Percentiles rank a stretch among this genome's conserved stretches.
Evolutionary conservation across 2,329 filamentous ascomycete genomes (phyloP).

Genomic region (Drechslerella coelobrocha): DNA sequence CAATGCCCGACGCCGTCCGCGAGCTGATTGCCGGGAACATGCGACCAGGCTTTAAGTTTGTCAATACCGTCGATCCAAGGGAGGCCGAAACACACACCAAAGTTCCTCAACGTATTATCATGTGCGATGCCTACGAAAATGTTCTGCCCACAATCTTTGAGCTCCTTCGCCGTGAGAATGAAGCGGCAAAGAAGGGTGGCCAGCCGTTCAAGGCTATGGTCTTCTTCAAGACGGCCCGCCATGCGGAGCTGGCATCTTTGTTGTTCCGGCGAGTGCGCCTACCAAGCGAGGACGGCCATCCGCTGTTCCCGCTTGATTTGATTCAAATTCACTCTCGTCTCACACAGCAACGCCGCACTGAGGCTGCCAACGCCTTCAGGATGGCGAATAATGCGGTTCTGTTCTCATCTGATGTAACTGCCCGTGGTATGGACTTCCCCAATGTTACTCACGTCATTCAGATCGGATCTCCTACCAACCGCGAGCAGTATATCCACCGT

Average conservation of each 20-base stretch:
- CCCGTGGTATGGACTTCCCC: slow-evolving; percentile 83
- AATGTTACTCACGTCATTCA: slow-evolving; percentile 81
- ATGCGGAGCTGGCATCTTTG: slow-evolving; percentile 63
- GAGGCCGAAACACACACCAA: slow-evolving; percentile 84
- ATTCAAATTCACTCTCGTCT: slow-evolving; percentile 81
- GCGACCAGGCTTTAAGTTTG: slow-evolving; percentile 82
- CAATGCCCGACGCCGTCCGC: slow-evolving; percentile 83
- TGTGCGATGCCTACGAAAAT: slow-evolving; percentile 74
- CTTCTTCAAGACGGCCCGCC: slow-evolving; percentile 74
- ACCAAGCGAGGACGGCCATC: slow-evolving; percentile 38
- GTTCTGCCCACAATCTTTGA: slow-evolving; percentile 78
- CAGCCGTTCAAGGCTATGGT: slow-evolving; percentile 93
- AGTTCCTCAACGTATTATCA: slow-evolving; percentile 79
- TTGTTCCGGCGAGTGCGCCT: slow-evolving; percentile 51
- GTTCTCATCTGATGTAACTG: slow-evolving; percentile 80
- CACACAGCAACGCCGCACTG: slow-evolving; percentile 72
- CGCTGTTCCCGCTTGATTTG: slow-evolving; percentile 57
- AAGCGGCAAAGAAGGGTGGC: slow-evolving; percentile 58
- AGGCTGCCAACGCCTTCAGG: slow-evolving; percentile 76
- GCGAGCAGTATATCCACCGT: slow-evolving; percentile 78
- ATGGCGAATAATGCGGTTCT: slow-evolving; percentile 64
- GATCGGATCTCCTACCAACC: slow-evolving; percentile 68
- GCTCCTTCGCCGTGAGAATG: slow-evolving; percentile 69
- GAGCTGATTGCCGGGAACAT: slow-evolving; percentile 78
- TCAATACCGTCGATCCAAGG: slow-evolving; percentile 83